Base-by-base conservation (phyloP, 345 rosid genomes). In the Erysimum cheiranthoides region DNA sequence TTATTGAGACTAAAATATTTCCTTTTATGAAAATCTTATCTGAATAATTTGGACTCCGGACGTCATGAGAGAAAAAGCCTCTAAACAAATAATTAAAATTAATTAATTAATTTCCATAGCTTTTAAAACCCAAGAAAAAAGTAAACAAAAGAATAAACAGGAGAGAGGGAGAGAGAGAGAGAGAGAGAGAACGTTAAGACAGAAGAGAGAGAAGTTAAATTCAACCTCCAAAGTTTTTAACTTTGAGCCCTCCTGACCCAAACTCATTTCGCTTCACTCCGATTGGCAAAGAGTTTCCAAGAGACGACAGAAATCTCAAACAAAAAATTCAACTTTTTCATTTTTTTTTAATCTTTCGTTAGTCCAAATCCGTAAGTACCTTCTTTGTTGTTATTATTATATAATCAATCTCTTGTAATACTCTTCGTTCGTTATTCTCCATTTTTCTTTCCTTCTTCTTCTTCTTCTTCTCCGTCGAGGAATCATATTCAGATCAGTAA, bases 361-460 rank as follows among this genome's bases (percentile, higher is more conserved):
- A 71, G 82, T 80, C 90, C 88, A 87, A 50, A 84, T 88, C 88
- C 71, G 89, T 88, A 86, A 90, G 93, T 84, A 69, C 70, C 68
- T 68, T 28, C 45, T 21, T 47, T 27, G 10, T 70, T 68, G 9
- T 68, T 77, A 6, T 73, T 82, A 13, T 68, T 21, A 56, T 59
- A 59, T 42, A 51, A 67, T 45, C 51, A 21, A 13, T 50, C 34
- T 40, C 53, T 56, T 65, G 68, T 54, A 42, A 28, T 51, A 28
- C 49, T 71, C 64, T n/a, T 65, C 45, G 39, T 45, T 38, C 35
- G 8, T 63, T 51, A 79, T 68, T 61, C 35, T 49, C 46, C 62
- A 5, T 52, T 39, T 36, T 10, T 60, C 10, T 27, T 6, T 49
- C 51, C 27, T 58, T 35, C 42, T 21, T 21, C 42, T 49, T 72